Percentiles rank a stretch among this genome's conserved stretches.
Conservation (phyloP, 139 green algal species). For the Volvox africanus region DNA sequence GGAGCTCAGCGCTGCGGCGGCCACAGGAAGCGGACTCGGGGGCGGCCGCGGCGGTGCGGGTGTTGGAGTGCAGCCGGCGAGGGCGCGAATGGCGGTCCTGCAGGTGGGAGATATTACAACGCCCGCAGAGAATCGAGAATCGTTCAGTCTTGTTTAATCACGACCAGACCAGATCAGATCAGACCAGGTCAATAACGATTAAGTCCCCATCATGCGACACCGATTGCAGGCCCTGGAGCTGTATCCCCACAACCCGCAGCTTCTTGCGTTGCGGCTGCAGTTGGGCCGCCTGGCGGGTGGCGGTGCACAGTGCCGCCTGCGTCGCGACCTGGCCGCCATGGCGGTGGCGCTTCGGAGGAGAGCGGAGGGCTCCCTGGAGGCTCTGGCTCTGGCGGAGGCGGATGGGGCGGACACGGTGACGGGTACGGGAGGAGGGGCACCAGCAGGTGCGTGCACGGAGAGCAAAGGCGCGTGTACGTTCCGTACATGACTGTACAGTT, state of each 20-base stretch:
- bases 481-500: too few species aligned
- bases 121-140: too few species aligned
- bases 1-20: conserved; percentile 47
- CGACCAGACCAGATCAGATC: too few species aligned
- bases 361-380: conserved; percentile 13
- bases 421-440: neutral
- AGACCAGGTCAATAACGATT: too few species aligned
- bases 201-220: too few species aligned
- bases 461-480: too few species aligned
- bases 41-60: conserved; percentile 22
- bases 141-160: too few species aligned
- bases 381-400: neutral
- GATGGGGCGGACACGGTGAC: neutral
- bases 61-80: conserved; percentile 4
- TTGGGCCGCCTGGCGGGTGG: conserved; percentile 2
- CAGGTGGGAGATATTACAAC: conserved; percentile 14
- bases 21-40: neutral
- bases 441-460: too few species aligned
- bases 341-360: neutral
- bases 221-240: conserved; percentile 51
- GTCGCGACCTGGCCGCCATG: conserved; percentile 59
- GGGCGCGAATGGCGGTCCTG: conserved; percentile 10
- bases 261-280: conserved; percentile 56
- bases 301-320: conserved; percentile 48
- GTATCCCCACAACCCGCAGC: conserved; percentile 59